Evolutionary conservation across 2,329 filamentous ascomycete genomes (phyloP), one percentile per base, ranked within the genome.

Genomic region (Trichothecium sympodiale): DNA sequence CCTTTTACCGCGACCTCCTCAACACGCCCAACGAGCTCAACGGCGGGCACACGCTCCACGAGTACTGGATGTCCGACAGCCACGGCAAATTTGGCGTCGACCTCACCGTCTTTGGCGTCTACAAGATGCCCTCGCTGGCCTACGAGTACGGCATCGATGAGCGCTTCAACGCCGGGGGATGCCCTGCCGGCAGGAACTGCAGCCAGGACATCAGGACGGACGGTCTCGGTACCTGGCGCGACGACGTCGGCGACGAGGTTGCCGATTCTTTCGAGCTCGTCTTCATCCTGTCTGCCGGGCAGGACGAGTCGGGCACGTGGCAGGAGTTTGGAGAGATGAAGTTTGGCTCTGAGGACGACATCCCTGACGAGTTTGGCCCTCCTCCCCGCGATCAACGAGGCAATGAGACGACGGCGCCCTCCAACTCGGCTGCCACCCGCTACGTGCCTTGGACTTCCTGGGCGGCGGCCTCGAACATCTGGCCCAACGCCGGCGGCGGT

Each of bases 51-150:
- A 72, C 69, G 3, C 52, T 73, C 3, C 68, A 73, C 39, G 67
- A 72, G 48, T 72, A 73, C 45, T 72, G 69, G 68, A 72, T 71
- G 67, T 67, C 67, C 35, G 68, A 72, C 47, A 69, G 65, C 1
- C 62, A 58, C 10, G 68, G 69, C 3, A 58, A 62, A 14, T 72
- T 63, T 39, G 69, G 69, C 12, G 68, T 71, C 8, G 64, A 71
- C 38, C 43, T 73, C 46, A 71, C 67, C 1, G 61, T 62, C 0
- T 73, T 70, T 38, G 69, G 69, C 0, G 57, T 66, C 0, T 72
- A 72, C 38, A 53, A 54, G n/a, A 52, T 73, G 49, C 69, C 68
- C 1, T 49, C 51, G 3, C 52, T 56, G 18, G 59, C 59, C 2
- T 71, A 62, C 38, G 65, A 71, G 43, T 71, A 73, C 34, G 69